These are phyloP conservation scores for Fusarium hostae DNA, from an alignment of 2,329 filamentous ascomycete species.

Conservation along the genomic window DNA sequence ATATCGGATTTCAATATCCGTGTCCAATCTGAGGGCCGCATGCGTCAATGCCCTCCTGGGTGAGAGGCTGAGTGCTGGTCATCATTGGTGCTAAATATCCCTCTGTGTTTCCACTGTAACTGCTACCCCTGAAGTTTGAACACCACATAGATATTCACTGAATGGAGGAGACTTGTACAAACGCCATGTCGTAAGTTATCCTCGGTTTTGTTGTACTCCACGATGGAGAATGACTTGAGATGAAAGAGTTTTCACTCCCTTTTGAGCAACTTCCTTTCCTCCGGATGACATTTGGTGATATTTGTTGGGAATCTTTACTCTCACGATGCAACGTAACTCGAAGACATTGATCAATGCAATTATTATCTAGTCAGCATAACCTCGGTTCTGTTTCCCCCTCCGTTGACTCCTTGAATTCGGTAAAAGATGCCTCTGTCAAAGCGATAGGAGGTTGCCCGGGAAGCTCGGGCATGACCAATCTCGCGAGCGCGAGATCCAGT, in stretches of 20 bases:
- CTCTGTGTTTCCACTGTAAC: slow-evolving; percentile 11
- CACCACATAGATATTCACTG: slow-evolving; percentile 4
- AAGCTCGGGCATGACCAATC: neutral
- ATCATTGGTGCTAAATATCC: neutral
- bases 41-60: neutral
- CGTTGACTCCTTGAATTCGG: neutral
- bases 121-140: slow-evolving; percentile 13
- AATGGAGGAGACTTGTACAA: slow-evolving; percentile 3
- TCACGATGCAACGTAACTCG: slow-evolving; percentile 20
- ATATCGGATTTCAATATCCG: slow-evolving; percentile 38
- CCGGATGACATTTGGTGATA: slow-evolving; percentile 17
- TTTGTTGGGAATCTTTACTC: slow-evolving; percentile 6
- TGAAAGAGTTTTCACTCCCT: slow-evolving; percentile 10
- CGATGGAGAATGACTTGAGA: neutral
- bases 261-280: slow-evolving; percentile 39
- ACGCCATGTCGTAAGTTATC: slow-evolving; percentile 26
- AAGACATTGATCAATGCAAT: neutral
- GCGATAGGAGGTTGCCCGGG: neutral
- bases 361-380: neutral
- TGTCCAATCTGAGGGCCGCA: slow-evolving; percentile 6
- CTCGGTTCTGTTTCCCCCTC: slow-evolving; percentile 23
- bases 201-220: slow-evolving; percentile 30
- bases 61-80: neutral
- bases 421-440: neutral
- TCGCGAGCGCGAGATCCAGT: neutral